A percentile compares a stretch with the other conserved stretches of the same genome.
Conservation (phyloP, 1,284 basidiomycete genomes). For the Rhodotorula sp. region DNA sequence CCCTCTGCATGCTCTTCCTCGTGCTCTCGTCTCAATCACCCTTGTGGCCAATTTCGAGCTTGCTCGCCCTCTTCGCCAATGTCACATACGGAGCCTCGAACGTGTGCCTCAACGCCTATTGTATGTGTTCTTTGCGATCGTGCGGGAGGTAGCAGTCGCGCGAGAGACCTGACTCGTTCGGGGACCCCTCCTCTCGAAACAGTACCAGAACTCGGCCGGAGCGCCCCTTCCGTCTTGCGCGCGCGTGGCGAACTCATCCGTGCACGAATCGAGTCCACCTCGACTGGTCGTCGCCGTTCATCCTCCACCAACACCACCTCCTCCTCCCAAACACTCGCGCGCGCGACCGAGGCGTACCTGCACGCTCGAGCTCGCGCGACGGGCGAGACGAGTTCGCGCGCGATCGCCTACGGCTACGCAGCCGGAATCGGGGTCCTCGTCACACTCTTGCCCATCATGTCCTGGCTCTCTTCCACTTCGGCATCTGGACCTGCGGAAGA, state of each 20-base stretch:
- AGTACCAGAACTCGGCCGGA: constrained; percentile 53
- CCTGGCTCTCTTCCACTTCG: constrained; percentile 41
- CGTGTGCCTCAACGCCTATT: constrained; percentile 84
- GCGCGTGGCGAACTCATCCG: not conserved
- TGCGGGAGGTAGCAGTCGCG: not conserved
- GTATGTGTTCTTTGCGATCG: not conserved
- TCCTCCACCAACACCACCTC: not conserved
- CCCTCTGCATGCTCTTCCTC: constrained; percentile 67
- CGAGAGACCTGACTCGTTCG: not conserved
- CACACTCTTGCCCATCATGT: constrained; percentile 70
- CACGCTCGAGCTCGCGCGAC: constrained; percentile 55
- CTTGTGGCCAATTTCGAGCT: constrained; percentile 63
- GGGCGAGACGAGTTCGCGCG: constrained; percentile 73
- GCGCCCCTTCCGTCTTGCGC: constrained; percentile 26
- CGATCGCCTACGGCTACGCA: constrained; percentile 77
- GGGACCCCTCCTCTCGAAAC: constrained; percentile 52
- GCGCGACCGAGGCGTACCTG: not conserved
- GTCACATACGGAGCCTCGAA: constrained; percentile 76
- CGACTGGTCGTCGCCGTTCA: not conserved
- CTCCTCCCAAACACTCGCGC: not conserved
- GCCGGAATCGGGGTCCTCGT: constrained; percentile 67
- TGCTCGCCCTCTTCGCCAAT: constrained; percentile 70
- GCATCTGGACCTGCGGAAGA: constrained; percentile 10
- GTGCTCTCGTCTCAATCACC: constrained; percentile 65
- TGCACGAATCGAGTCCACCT: not conserved